These are phyloP conservation scores for Colletotrichum sp. DNA, from an alignment of 2,329 filamentous ascomycete species.

Conservation along the genomic window DNA sequence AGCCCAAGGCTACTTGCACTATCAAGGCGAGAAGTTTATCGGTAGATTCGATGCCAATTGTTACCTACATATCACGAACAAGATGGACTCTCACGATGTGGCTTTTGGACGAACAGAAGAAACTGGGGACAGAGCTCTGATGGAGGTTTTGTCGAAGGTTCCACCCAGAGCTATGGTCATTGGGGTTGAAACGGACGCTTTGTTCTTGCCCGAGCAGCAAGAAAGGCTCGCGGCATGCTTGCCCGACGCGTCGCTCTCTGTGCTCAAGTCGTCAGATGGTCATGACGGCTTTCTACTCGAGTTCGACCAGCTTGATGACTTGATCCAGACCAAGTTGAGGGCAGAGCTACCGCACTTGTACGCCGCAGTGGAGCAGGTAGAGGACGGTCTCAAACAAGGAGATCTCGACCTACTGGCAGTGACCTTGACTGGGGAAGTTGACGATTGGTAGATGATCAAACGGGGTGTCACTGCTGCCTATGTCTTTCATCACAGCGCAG, in stretches of 20 bases:
- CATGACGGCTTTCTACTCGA: slow-evolving; percentile 43
- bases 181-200: slow-evolving; percentile 37
- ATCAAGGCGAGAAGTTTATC: slow-evolving; percentile 43
- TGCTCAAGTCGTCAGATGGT: slow-evolving; percentile 33
- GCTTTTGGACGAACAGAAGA: slow-evolving; percentile 33
- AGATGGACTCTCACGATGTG: slow-evolving; percentile 43
- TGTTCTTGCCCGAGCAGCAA: slow-evolving; percentile 38
- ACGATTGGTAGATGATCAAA: slow-evolving; percentile 65
- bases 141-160: slow-evolving; percentile 25
- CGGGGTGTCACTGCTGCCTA: not conserved
- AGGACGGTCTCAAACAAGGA: not conserved
- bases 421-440: slow-evolving; percentile 7
- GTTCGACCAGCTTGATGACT: slow-evolving; percentile 32
- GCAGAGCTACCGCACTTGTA: not conserved
- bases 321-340: slow-evolving; percentile 28
- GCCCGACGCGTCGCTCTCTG: slow-evolving; percentile 30
- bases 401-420: no score
- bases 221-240: slow-evolving; percentile 31
- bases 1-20: slow-evolving; percentile 40
- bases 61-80: slow-evolving; percentile 40
- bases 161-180: slow-evolving; percentile 35
- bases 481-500: not conserved
- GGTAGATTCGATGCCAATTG: slow-evolving; percentile 43
- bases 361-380: not conserved
- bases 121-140: slow-evolving; percentile 37